Evolutionary conservation across 176 grass and related monocot genomes (phyloP).

Genomic region (Oryza australiensis): DNA sequence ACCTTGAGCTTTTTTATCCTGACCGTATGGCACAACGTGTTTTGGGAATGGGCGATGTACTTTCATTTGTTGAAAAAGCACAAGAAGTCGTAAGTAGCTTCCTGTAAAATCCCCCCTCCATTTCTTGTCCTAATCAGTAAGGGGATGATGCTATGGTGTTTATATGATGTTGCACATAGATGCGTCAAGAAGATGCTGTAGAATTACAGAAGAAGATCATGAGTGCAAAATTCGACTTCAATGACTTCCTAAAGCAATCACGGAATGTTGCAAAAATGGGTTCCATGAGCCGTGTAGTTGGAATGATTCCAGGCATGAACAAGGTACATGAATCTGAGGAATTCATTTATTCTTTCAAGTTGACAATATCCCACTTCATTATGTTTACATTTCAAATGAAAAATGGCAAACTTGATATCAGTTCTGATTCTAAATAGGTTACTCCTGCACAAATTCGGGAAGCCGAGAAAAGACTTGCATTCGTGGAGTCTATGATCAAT

Average conservation of each 20-base stretch:
- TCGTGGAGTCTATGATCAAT: slow-evolving; percentile 94
- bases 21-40: slow-evolving; percentile 92
- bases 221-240: slow-evolving; percentile 96
- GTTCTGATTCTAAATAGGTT: slow-evolving; percentile 49
- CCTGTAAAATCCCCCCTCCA: not conserved
- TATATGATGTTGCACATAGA: slow-evolving; percentile 54
- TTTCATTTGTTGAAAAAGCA: slow-evolving; percentile 98
- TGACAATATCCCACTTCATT: not conserved
- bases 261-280: slow-evolving; percentile 90
- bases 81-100: slow-evolving; percentile 85
- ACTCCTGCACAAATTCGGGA: slow-evolving; percentile 96
- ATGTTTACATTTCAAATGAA: slow-evolving; percentile 18
- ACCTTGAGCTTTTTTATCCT: slow-evolving; percentile 95
- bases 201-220: slow-evolving; percentile 97
- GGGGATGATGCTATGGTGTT: not conserved
- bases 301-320: slow-evolving; percentile 71
- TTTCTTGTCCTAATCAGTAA: slow-evolving; percentile 10
- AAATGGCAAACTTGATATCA: not conserved
- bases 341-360: slow-evolving; percentile 9
- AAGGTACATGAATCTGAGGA: slow-evolving; percentile 40
- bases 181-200: slow-evolving; percentile 79
- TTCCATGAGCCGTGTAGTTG: slow-evolving; percentile 56
- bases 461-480: slow-evolving; percentile 81
- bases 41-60: slow-evolving; percentile 96
- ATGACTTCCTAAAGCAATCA: slow-evolving; percentile 95